Percentiles rank a stretch among this genome's conserved stretches.
Evolutionary conservation across 139 green algal species (phyloP).

Genomic region (Eudorina sp.): DNA sequence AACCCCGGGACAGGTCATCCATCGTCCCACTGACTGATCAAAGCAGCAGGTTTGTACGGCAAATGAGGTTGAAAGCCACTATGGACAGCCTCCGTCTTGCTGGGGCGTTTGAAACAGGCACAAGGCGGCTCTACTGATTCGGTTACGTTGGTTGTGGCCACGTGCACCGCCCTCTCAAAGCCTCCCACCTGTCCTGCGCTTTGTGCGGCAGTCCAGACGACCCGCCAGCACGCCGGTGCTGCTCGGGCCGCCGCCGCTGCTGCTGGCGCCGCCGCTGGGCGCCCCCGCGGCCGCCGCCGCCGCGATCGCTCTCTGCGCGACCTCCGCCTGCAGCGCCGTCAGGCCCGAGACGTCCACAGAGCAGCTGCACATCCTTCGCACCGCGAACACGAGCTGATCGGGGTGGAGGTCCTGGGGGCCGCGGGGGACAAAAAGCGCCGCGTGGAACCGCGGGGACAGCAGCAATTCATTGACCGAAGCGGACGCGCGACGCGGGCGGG

Average conservation of each 20-base stretch:
- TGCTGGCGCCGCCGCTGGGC: background rate
- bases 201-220: slow-evolving; percentile 11
- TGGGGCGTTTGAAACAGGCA: too few species aligned
- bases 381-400: slow-evolving; percentile 20
- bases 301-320: background rate
- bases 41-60: too few species aligned
- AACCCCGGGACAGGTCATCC: too few species aligned
- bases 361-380: slow-evolving; percentile 25
- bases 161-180: background rate
- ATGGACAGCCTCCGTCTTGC: too few species aligned
- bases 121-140: too few species aligned
- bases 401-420: slow-evolving; percentile 50
- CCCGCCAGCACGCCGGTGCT: background rate
- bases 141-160: too few species aligned
- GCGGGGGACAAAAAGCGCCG: too few species aligned
- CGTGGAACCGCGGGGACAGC: too few species aligned
- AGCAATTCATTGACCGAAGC: too few species aligned
- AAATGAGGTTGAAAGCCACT: too few species aligned
- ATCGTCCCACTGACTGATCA: too few species aligned
- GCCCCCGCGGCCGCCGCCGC: background rate
- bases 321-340: background rate
- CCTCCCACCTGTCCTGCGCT: slow-evolving; percentile 25
- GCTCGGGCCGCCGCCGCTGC: background rate
- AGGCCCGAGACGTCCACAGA: slow-evolving; percentile 30
- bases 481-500: too few species aligned